Conservation (phyloP, 139 green algal species). For the Diplosphaera chodatii region DNA sequence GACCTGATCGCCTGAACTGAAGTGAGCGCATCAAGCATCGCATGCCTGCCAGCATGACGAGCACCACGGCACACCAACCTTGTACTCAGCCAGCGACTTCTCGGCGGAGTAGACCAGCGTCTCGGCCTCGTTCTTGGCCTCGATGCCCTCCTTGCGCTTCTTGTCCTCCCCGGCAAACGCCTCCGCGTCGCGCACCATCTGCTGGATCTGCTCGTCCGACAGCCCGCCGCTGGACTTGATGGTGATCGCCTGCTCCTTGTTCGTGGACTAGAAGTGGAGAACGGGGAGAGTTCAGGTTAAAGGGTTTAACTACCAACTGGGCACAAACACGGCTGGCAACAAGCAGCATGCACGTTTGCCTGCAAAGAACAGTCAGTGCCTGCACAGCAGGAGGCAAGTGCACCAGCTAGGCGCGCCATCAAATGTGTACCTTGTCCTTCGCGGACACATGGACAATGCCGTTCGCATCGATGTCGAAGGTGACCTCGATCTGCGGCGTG, state of each 20-base stretch:
- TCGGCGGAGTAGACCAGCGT: conserved; percentile 81
- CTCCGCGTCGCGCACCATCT: conserved; percentile 94
- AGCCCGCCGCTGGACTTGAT: conserved; percentile 87
- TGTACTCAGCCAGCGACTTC: conserved; percentile 90
- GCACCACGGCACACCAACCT: conserved; percentile 24
- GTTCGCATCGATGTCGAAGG: conserved; percentile 97
- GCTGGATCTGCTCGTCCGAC: conserved; percentile 86
- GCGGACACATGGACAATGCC: conserved; percentile 92
- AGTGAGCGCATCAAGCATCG: too few species aligned
- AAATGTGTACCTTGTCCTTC: conserved; percentile 71
- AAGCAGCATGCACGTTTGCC: too few species aligned
- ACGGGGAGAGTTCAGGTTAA: too few species aligned
- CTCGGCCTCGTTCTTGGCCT: conserved; percentile 91
- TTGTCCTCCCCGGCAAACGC: conserved; percentile 77
- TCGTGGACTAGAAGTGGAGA: too few species aligned
- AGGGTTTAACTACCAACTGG: too few species aligned
- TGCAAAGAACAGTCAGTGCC: too few species aligned
- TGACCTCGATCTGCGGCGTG: conserved; percentile 95
- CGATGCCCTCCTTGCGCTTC: conserved; percentile 89
- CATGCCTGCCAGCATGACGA: too few species aligned
- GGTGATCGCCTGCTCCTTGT: conserved; percentile 94
- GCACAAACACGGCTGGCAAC: too few species aligned
- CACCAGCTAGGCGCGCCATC: too few species aligned
- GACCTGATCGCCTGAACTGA: too few species aligned
- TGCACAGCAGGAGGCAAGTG: too few species aligned